phyloP scores from a whole-genome alignment of 179 eudicot genomes.

The Spergularia azorica region DNA sequence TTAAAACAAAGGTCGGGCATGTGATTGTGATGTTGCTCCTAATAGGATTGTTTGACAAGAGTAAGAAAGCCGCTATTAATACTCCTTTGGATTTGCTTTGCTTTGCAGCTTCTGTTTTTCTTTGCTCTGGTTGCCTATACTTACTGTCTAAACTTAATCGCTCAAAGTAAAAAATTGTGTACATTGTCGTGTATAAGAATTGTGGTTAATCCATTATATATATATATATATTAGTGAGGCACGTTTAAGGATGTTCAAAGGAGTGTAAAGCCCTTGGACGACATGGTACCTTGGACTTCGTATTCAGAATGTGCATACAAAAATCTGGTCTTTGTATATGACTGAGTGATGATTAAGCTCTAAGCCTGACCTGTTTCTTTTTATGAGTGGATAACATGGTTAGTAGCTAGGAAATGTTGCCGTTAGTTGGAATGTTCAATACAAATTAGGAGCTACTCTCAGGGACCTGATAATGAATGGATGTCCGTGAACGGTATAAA shows the following conservation, averaged over 20 bases:
- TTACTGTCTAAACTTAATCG: constrained; percentile 77
- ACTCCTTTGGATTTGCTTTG: constrained; percentile 85
- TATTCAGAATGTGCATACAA: no score
- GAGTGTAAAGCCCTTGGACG: no score
- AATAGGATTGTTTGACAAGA: constrained; percentile 84
- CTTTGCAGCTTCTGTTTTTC: constrained; percentile 82
- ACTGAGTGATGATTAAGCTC: no score
- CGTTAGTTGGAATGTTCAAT: no score
- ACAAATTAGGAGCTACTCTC: no score
- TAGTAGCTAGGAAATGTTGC: no score
- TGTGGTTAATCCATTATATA: neutral
- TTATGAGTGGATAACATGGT: no score
- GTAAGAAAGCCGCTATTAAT: constrained; percentile 66
- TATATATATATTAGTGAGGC: neutral
- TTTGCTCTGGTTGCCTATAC: constrained; percentile 75
- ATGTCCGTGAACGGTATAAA: no score
- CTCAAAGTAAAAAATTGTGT: constrained; percentile 25
- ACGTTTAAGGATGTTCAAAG: neutral
- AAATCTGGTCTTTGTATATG: no score
- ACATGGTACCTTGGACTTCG: no score
- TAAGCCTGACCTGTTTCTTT: no score
- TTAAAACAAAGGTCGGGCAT: constrained; percentile 93
- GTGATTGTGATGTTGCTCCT: constrained; percentile 93
- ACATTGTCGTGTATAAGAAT: neutral
- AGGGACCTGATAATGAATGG: no score